Evolutionary conservation across 2,329 filamentous ascomycete species (phyloP).

Genomic region (Exophiala calicioides): DNA sequence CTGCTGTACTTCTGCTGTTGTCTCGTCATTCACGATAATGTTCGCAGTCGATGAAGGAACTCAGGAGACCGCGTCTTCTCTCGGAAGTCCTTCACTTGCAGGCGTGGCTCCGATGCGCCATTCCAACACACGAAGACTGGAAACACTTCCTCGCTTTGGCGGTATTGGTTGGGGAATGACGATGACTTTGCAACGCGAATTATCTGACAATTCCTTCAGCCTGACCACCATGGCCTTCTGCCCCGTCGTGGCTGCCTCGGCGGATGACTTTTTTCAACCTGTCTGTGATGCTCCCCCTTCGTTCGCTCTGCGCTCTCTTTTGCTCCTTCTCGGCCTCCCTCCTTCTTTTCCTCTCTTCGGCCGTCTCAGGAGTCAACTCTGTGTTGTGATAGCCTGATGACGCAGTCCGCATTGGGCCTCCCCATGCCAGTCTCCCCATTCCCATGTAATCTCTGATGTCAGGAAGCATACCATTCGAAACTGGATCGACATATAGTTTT

Average conservation of each 20-base stretch:
- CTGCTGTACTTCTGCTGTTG: no score
- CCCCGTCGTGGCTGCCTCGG: slow-evolving; percentile 8
- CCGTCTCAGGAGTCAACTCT: slow-evolving; percentile 1
- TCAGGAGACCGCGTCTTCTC: no score
- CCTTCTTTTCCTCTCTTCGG: slow-evolving; percentile 10
- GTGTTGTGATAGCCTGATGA: background rate
- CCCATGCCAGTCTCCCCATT: slow-evolving; percentile 12
- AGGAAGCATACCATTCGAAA: slow-evolving; percentile 13
- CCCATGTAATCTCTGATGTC: slow-evolving; percentile 9
- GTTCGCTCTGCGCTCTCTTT: slow-evolving; percentile 10
- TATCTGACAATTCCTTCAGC: no score
- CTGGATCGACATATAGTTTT: slow-evolving; percentile 15
- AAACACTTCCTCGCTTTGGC: no score
- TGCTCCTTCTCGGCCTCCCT: slow-evolving; percentile 12
- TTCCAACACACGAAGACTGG: no score
- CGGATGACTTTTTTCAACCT: slow-evolving; percentile 16
- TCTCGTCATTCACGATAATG: no score
- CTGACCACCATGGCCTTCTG: no score
- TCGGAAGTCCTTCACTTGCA: no score
- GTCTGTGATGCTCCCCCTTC: slow-evolving; percentile 9
- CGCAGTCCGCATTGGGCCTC: slow-evolving; percentile 5
- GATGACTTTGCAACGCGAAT: no score
- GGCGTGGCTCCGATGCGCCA: no score
- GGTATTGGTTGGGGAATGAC: no score
- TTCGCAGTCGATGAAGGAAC: no score